These are phyloP conservation scores for Magnusiomyces starmeri DNA, from an alignment of 1,139 yeast genomes.

Conservation along the genomic window DNA sequence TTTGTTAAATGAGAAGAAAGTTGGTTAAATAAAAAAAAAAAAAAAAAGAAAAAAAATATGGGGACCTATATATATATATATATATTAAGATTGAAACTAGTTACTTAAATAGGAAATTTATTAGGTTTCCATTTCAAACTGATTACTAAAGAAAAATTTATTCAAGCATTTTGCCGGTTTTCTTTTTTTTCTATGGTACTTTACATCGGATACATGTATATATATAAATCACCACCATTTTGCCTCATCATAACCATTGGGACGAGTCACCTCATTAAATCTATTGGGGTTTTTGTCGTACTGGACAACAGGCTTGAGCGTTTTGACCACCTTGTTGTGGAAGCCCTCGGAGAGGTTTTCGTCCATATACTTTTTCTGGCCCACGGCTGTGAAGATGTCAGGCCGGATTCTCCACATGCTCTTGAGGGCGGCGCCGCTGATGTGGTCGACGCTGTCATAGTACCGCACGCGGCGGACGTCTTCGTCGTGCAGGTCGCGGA, in stretches of 20 bases:
- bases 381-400: slow-evolving; percentile 20
- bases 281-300: slow-evolving; percentile 27
- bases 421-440: slow-evolving; percentile 29
- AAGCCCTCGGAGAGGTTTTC: slow-evolving; percentile 28
- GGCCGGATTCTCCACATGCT: slow-evolving; percentile 27
- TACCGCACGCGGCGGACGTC: slow-evolving; percentile 26
- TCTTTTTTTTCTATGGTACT: neutral
- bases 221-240: slow-evolving; percentile 56
- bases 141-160: too few species aligned
- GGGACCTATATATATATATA: too few species aligned
- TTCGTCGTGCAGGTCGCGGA: slow-evolving; percentile 21
- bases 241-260: slow-evolving; percentile 32
- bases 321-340: slow-evolving; percentile 26
- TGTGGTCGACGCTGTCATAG: slow-evolving; percentile 33
- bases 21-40: neutral
- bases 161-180: neutral
- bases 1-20: neutral
- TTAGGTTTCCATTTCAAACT: too few species aligned
- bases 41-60: neutral
- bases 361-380: slow-evolving; percentile 25
- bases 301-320: slow-evolving; percentile 32
- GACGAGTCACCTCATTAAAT: slow-evolving; percentile 28
- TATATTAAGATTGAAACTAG: too few species aligned
- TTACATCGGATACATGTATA: slow-evolving; percentile 36
- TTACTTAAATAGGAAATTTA: too few species aligned